Conservation (phyloP, 2,329 filamentous ascomycete species). For the Samsoniella hepiali region DNA sequence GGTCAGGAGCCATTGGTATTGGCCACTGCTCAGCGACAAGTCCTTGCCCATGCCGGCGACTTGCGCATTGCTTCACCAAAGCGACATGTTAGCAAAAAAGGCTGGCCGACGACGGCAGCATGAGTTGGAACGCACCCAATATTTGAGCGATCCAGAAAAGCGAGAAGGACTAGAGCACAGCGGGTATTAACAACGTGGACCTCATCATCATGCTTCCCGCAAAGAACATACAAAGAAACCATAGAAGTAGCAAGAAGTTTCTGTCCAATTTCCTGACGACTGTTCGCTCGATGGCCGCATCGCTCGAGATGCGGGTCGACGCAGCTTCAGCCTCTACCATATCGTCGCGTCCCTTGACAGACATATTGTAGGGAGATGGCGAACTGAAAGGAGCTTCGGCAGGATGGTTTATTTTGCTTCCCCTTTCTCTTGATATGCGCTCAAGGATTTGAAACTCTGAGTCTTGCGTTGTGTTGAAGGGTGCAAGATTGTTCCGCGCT, state of each 20-base stretch:
- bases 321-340: not conserved
- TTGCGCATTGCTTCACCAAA: constrained; percentile 23
- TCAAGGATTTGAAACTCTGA: too few relatives aligned
- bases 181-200: not conserved
- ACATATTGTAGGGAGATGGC: not conserved
- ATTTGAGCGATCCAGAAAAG: constrained; percentile 17
- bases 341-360: not conserved
- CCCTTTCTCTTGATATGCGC: not conserved
- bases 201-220: not conserved
- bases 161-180: constrained; percentile 1
- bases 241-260: constrained; percentile 12
- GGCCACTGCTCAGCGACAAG: constrained; percentile 21
- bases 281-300: not conserved
- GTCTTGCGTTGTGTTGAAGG: too few relatives aligned
- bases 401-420: not conserved
- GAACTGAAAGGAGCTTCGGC: not conserved
- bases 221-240: constrained; percentile 7
- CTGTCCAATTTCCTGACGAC: constrained; percentile 13
- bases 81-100: not conserved
- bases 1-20: constrained; percentile 28
- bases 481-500: too few relatives aligned
- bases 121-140: constrained; percentile 12
- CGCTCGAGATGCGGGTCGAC: not conserved
- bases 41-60: constrained; percentile 25
- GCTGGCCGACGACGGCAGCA: too few relatives aligned